Evolutionary conservation across 73 alveolate genomes (phyloP).

Genomic region (Uronychia setigera): DNA sequence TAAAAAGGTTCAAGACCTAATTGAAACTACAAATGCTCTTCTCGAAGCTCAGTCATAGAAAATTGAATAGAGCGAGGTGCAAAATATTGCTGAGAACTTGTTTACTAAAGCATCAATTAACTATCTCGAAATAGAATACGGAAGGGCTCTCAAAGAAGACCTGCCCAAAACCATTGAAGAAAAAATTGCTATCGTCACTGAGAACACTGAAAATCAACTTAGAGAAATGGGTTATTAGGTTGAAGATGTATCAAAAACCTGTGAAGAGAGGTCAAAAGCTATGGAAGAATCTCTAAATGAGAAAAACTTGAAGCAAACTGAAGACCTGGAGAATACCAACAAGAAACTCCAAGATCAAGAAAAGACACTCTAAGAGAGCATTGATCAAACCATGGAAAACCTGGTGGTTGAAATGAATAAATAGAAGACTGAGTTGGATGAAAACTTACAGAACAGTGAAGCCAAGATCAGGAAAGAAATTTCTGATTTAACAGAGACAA

Average conservation of each 20-base stretch:
- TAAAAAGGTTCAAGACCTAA: neutral
- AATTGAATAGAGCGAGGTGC: conserved; percentile 3
- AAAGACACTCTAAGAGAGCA: conserved; percentile 34
- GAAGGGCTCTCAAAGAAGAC: too few relatives aligned
- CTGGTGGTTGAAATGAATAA: too few relatives aligned
- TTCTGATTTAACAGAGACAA: conserved; percentile 32
- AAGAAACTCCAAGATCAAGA: too few relatives aligned
- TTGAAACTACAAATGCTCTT: neutral
- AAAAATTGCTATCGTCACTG: too few relatives aligned
- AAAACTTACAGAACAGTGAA: too few relatives aligned
- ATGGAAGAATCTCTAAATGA: conserved; percentile 58
- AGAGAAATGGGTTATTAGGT: too few relatives aligned
- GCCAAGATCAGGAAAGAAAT: conserved; percentile 30
- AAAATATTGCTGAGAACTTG: neutral
- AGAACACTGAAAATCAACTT: too few relatives aligned
- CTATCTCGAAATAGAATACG: conserved; percentile 40
- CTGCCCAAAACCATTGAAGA: too few relatives aligned
- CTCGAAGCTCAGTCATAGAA: neutral
- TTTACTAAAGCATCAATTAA: conserved; percentile 23
- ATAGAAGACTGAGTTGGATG: too few relatives aligned
- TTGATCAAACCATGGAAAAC: conserved; percentile 11
- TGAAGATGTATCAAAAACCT: too few relatives aligned
- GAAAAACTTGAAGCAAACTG: conserved; percentile 36
- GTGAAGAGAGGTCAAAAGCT: too few relatives aligned
- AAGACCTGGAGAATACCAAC: conserved; percentile 32